Percentiles rank a stretch among this genome's conserved stretches.
Evolutionary conservation across 805 yeast species (phyloP).

Genomic region (Nakazawaea ishiwadae): DNA sequence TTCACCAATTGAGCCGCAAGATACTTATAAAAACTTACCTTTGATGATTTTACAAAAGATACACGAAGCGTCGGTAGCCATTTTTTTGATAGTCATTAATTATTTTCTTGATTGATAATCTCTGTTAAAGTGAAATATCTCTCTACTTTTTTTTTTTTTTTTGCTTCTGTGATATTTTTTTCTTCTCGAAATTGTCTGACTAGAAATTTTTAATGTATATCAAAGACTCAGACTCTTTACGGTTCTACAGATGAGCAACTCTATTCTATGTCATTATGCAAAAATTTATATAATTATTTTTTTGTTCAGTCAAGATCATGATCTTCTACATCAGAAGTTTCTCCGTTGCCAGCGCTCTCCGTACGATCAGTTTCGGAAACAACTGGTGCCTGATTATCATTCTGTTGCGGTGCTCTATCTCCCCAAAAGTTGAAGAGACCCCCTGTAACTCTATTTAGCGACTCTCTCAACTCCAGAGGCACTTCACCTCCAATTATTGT

Average conservation of each 20-base stretch:
- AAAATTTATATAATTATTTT: not conserved
- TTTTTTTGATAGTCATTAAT: conserved; percentile 13
- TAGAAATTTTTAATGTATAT: not conserved
- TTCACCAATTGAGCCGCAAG: not conserved
- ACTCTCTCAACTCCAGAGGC: conserved; percentile 1
- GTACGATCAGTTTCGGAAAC: not conserved
- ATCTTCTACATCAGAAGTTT: not conserved
- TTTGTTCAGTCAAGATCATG: conserved; percentile 2
- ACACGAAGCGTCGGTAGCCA: conserved; percentile 56
- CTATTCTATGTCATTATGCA: too few species aligned
- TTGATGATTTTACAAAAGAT: conserved; percentile 92
- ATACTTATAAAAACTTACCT: conserved; percentile 38
- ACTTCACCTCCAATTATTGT: not conserved
- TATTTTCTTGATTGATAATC: not conserved
- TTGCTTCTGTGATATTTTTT: not conserved
- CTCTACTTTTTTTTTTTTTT: not conserved
- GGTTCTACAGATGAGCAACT: too few species aligned
- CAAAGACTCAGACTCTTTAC: too few species aligned
- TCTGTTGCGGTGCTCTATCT: not conserved
- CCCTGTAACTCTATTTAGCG: not conserved
- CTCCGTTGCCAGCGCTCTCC: not conserved
- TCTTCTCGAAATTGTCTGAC: not conserved
- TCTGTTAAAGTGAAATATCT: not conserved
- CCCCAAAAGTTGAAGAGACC: conserved; percentile 1
- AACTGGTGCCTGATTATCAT: not conserved